These are phyloP conservation scores for Jacaranda mimosifolia DNA, from an alignment of 257 asterid species.

Conservation along the genomic window DNA sequence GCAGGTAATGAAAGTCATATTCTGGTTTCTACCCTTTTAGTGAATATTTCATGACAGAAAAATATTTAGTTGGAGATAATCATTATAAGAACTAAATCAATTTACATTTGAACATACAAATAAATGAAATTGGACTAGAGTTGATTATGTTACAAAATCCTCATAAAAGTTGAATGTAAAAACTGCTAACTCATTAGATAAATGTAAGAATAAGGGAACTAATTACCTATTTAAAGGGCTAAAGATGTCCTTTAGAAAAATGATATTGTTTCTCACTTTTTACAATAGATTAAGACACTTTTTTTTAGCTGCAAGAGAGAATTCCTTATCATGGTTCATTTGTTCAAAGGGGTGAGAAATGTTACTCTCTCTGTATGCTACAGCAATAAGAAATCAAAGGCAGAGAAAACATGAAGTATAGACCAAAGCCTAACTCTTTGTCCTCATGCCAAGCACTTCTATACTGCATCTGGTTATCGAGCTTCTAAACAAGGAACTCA, in stretches of 20 bases:
- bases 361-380: not conserved
- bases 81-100: not conserved
- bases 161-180: not conserved
- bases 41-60: not conserved
- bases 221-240: not conserved
- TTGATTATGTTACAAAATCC: not conserved
- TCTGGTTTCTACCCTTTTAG: not conserved
- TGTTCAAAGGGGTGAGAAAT: not conserved
- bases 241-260: not conserved
- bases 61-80: conserved; percentile 5
- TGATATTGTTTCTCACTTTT: not conserved
- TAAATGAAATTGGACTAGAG: not conserved
- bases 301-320: conserved; percentile 2
- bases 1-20: not conserved
- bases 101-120: not conserved
- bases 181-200: not conserved
- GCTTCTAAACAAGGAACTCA: not conserved
- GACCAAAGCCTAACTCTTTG: not conserved
- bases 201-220: not conserved
- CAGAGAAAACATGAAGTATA: not conserved
- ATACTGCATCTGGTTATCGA: not conserved
- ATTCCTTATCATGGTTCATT: not conserved
- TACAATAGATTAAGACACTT: not conserved
- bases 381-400: not conserved
- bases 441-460: not conserved